Evolutionary conservation across 306 rosid species (phyloP).

Genomic region (Prunus kanzakura): DNA sequence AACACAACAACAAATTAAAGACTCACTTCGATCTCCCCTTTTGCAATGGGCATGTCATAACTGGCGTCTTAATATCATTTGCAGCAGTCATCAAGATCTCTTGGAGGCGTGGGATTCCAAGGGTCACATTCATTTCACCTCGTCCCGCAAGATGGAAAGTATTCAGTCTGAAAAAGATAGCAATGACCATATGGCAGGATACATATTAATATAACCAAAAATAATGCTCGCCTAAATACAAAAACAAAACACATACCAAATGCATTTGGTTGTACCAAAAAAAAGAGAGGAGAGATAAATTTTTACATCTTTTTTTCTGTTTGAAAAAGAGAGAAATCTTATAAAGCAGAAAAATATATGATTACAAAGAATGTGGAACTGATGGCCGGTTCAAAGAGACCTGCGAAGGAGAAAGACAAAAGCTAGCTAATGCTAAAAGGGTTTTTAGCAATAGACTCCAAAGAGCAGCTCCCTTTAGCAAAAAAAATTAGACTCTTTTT

Average conservation of each 20-base stretch:
- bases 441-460: background rate
- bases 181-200: background rate
- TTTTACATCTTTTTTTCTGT: background rate
- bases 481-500: too few relatives aligned
- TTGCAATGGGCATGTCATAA: constrained; percentile 87
- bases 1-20: constrained; percentile 13
- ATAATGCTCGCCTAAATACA: background rate
- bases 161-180: constrained; percentile 57
- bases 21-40: constrained; percentile 62
- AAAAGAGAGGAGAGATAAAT: background rate
- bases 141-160: constrained; percentile 95
- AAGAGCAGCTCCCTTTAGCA: background rate
- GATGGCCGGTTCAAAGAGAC: background rate
- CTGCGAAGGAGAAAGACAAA: background rate
- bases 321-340: background rate
- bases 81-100: constrained; percentile 90
- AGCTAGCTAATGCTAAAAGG: background rate
- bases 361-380: background rate
- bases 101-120: constrained; percentile 91
- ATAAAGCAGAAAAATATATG: background rate
- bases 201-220: background rate
- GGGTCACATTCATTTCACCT: constrained; percentile 98
- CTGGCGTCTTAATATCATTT: constrained; percentile 69
- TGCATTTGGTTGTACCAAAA: background rate
- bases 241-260: background rate